A percentile compares a stretch with the other conserved stretches of the same genome.
phyloP scores from a whole-genome alignment of 2,329 filamentous ascomycete genomes.

The Chrysoporthe puriensis region DNA sequence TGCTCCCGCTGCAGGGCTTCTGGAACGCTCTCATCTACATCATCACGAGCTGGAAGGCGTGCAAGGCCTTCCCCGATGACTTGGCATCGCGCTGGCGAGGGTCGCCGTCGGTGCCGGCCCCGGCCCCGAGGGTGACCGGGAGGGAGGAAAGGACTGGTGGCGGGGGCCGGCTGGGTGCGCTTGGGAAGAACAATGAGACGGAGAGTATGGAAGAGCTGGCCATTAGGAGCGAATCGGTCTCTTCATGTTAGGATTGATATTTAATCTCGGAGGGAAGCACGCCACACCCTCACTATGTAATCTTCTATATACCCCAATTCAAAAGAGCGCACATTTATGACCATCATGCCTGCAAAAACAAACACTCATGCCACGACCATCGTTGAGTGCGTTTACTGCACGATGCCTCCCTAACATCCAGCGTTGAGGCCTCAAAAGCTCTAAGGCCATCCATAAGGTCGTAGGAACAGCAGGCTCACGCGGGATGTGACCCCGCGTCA shows the following conservation, averaged over 20 bases:
- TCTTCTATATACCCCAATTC: slow-evolving; percentile 2
- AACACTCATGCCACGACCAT: neutral
- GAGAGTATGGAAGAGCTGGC: slow-evolving; percentile 26
- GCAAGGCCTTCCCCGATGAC: slow-evolving; percentile 51
- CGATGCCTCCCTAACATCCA: neutral
- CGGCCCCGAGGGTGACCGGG: neutral
- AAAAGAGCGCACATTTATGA: neutral
- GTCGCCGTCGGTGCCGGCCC: neutral
- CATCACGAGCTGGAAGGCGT: slow-evolving; percentile 68
- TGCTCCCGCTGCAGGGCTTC: slow-evolving; percentile 80
- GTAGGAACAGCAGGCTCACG: neutral
- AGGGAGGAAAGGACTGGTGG: slow-evolving; percentile 5
- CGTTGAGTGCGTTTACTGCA: neutral
- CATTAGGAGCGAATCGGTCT: slow-evolving; percentile 5
- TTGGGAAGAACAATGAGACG: slow-evolving; percentile 12
- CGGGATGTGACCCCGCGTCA: slow-evolving; percentile 6
- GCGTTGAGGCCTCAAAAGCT: no score
- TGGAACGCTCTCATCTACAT: slow-evolving; percentile 84
- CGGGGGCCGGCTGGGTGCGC: neutral
- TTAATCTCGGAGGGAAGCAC: neutral
- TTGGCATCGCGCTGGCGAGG: slow-evolving; percentile 29
- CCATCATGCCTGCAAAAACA: neutral
- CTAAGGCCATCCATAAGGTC: no score
- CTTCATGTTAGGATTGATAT: neutral
- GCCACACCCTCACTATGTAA: neutral